Conservation (phyloP, 2,329 filamentous ascomycete genomes). For the Keithomyces neogunnii region DNA sequence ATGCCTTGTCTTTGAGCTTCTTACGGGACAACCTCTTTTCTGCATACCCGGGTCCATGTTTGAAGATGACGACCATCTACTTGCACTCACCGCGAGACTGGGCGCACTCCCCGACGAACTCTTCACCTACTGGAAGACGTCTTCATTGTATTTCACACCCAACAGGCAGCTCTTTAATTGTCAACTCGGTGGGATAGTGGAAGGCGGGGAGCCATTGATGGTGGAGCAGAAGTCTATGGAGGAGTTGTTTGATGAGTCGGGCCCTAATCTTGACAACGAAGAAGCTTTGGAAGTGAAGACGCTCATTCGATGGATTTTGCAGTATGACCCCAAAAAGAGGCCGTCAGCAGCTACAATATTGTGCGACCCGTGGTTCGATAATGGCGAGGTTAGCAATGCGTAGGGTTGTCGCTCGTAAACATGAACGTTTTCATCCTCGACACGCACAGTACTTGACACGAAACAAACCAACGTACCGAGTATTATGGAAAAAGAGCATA, state of each 20-base stretch:
- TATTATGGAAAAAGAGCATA: no score
- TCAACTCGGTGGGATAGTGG: slow-evolving; percentile 13
- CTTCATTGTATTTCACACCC: slow-evolving; percentile 17
- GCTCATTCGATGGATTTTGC: slow-evolving; percentile 21
- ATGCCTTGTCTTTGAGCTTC: slow-evolving; percentile 21
- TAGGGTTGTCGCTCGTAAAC: no score
- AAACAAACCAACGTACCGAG: no score
- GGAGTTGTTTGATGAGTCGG: slow-evolving; percentile 16
- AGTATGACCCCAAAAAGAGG: slow-evolving; percentile 21
- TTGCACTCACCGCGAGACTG: slow-evolving; percentile 12
- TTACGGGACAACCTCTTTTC: slow-evolving; percentile 20
- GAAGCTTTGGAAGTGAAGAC: slow-evolving; percentile 16
- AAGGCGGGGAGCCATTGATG: slow-evolving; percentile 15
- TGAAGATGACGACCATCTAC: slow-evolving; percentile 16
- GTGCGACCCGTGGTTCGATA: slow-evolving; percentile 20
- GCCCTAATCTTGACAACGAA: slow-evolving; percentile 14
- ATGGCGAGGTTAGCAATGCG: no score
- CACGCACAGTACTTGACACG: no score
- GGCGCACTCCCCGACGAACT: slow-evolving; percentile 14
- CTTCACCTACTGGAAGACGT: slow-evolving; percentile 15
- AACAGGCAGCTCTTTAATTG: slow-evolving; percentile 18
- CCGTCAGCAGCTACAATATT: slow-evolving; percentile 19
- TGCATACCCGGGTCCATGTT: slow-evolving; percentile 11
- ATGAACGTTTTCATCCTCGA: no score
- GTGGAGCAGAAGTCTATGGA: slow-evolving; percentile 16